Evolutionary conservation across 768 basidiomycete genomes (phyloP).

Genomic region (Polyporus arcularius): DNA sequence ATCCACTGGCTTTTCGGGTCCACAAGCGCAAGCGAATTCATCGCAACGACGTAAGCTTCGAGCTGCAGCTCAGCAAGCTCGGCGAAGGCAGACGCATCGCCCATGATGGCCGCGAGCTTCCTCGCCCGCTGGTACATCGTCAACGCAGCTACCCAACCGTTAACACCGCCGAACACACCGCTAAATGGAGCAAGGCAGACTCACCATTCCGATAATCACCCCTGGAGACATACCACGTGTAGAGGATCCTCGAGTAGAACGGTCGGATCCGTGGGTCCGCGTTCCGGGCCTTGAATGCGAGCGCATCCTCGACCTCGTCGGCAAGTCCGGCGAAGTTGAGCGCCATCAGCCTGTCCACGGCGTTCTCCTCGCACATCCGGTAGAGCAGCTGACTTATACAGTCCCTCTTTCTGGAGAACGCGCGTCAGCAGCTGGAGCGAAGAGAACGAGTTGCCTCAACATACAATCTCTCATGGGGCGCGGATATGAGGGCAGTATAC

Average conservation of each 20-base stretch:
- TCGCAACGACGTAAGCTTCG: slow-evolving; percentile 82
- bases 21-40: slow-evolving; percentile 85
- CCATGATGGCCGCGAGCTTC: slow-evolving; percentile 58
- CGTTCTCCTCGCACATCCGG: slow-evolving; percentile 89
- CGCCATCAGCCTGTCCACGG: slow-evolving; percentile 73
- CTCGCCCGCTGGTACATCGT: slow-evolving; percentile 92
- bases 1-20: slow-evolving; percentile 86
- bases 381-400: slow-evolving; percentile 82
- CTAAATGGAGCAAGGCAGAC: slow-evolving; percentile 27
- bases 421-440: background rate
- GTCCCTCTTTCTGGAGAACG: slow-evolving; percentile 67
- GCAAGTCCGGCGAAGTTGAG: slow-evolving; percentile 85
- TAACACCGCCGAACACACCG: background rate
- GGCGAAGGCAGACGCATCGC: slow-evolving; percentile 36
- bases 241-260: slow-evolving; percentile 88
- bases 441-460: slow-evolving; percentile 33
- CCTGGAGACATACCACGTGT: slow-evolving; percentile 86
- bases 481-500: slow-evolving; percentile 73
- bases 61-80: slow-evolving; percentile 69
- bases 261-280: slow-evolving; percentile 85
- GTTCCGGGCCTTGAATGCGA: slow-evolving; percentile 93
- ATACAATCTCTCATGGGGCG: slow-evolving; percentile 78
- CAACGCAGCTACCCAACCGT: slow-evolving; percentile 62
- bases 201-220: slow-evolving; percentile 92
- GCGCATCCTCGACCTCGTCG: slow-evolving; percentile 83